Percentiles rank a stretch among this genome's conserved stretches.
Conservation (phyloP, 495 filamentous ascomycete species). For the Parmelia sp. region DNA sequence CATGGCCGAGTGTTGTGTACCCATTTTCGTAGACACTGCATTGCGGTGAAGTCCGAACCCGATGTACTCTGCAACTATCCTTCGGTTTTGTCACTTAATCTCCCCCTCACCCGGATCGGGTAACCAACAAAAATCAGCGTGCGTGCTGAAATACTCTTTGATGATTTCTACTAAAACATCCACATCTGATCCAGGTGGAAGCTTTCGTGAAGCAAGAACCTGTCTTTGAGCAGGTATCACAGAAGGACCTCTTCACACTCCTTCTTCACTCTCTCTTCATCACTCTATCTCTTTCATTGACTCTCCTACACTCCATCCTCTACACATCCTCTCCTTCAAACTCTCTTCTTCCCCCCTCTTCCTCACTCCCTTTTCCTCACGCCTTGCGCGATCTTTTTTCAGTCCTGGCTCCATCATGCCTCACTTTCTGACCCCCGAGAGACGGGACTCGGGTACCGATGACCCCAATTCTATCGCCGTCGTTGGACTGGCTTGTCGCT, state of each 20-base stretch:
- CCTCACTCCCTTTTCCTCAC: too few relatives aligned
- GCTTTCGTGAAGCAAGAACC: background rate
- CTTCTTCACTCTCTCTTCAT: too few relatives aligned
- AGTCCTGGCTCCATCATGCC: background rate
- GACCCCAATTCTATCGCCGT: conserved; percentile 37
- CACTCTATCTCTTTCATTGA: too few relatives aligned
- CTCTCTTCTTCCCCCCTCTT: too few relatives aligned
- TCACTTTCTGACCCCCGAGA: background rate
- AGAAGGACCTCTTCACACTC: background rate
- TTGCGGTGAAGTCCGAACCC: background rate
- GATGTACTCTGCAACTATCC: background rate
- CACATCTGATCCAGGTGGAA: background rate
- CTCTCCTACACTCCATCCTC: too few relatives aligned
- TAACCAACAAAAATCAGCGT: background rate
- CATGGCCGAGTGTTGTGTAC: background rate
- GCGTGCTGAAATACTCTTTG: background rate
- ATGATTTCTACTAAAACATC: background rate
- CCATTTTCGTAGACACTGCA: background rate
- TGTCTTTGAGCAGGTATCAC: background rate
- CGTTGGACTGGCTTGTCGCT: conserved; percentile 43
- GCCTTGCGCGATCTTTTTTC: background rate
- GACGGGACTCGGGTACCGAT: conserved; percentile 12
- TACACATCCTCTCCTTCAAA: too few relatives aligned
- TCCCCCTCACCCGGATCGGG: background rate
- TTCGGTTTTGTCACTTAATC: background rate